Evolutionary conservation across 2,329 filamentous ascomycete species (phyloP).

Genomic region (Amauroascus verrucosus): DNA sequence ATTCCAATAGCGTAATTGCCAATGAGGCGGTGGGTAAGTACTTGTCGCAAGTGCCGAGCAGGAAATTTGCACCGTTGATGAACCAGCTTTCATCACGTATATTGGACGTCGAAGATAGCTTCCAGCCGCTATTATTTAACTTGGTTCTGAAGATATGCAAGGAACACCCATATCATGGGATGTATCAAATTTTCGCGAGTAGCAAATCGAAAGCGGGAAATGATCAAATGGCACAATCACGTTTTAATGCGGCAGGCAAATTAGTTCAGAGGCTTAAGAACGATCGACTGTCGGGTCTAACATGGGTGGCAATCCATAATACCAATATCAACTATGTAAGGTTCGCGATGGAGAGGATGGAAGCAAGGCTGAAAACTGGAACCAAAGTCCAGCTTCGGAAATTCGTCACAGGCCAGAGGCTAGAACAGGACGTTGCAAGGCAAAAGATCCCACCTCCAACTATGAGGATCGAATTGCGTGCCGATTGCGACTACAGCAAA

Average conservation of each 20-base stretch:
- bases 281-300: slow-evolving; percentile 42
- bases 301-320: slow-evolving; percentile 63
- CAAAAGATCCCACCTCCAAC: slow-evolving; percentile 78
- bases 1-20: slow-evolving; percentile 62
- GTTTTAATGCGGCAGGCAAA: slow-evolving; percentile 60
- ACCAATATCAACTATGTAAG: slow-evolving; percentile 57
- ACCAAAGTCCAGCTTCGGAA: slow-evolving; percentile 55
- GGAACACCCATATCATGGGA: slow-evolving; percentile 91
- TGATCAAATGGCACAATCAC: slow-evolving; percentile 63
- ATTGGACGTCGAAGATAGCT: slow-evolving; percentile 56
- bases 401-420: slow-evolving; percentile 50
- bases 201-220: slow-evolving; percentile 56
- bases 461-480: slow-evolving; percentile 66
- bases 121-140: slow-evolving; percentile 64
- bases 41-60: slow-evolving; percentile 65
- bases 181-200: slow-evolving; percentile 91
- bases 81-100: slow-evolving; percentile 94
- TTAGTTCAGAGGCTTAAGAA: slow-evolving; percentile 53
- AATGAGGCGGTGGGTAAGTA: slow-evolving; percentile 66
- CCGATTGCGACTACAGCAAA: slow-evolving; percentile 62
- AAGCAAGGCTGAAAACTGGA: slow-evolving; percentile 57
- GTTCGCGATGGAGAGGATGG: slow-evolving; percentile 38
- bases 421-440: slow-evolving; percentile 54
- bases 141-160: slow-evolving; percentile 75
- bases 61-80: slow-evolving; percentile 87